Percentiles rank a stretch among this genome's conserved stretches.
These are phyloP conservation scores for Darksidea phi DNA, from an alignment of 495 filamentous ascomycete genomes.

Conservation along the genomic window DNA sequence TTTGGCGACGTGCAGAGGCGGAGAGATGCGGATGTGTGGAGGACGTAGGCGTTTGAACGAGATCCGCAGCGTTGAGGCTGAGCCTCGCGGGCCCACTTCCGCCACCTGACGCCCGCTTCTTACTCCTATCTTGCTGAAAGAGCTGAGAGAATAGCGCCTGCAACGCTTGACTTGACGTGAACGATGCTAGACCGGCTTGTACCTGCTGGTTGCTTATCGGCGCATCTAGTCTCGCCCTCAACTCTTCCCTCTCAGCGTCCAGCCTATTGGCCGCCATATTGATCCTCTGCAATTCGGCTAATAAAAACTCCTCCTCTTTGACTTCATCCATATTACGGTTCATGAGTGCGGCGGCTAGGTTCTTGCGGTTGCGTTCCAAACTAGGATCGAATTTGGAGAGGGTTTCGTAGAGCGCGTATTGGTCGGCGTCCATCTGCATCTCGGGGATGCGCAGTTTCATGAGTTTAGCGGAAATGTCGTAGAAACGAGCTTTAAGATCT, in stretches of 20 bases:
- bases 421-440: conserved; percentile 77
- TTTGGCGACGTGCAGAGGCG: neutral
- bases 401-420: conserved; percentile 76
- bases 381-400: conserved; percentile 81
- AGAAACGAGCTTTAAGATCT: conserved; percentile 88
- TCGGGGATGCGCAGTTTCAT: conserved; percentile 80
- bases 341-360: conserved; percentile 75
- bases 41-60: conserved; percentile 25
- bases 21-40: conserved; percentile 13
- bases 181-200: conserved; percentile 56
- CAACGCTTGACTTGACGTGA: conserved; percentile 76
- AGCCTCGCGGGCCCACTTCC: conserved; percentile 24
- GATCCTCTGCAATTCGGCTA: conserved; percentile 88
- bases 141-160: conserved; percentile 77
- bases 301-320: conserved; percentile 82
- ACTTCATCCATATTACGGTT: conserved; percentile 80
- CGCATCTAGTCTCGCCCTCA: conserved; percentile 82
- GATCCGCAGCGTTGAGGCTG: conserved; percentile 23
- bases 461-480: conserved; percentile 77
- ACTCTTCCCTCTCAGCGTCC: conserved; percentile 80
- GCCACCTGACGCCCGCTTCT: conserved; percentile 58
- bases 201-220: conserved; percentile 32
- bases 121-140: conserved; percentile 73
- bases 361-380: conserved; percentile 74
- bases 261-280: conserved; percentile 75